These are phyloP conservation scores for Globisporangium abappressorium DNA, from an alignment of 352 stramenopile species.

Conservation along the genomic window DNA sequence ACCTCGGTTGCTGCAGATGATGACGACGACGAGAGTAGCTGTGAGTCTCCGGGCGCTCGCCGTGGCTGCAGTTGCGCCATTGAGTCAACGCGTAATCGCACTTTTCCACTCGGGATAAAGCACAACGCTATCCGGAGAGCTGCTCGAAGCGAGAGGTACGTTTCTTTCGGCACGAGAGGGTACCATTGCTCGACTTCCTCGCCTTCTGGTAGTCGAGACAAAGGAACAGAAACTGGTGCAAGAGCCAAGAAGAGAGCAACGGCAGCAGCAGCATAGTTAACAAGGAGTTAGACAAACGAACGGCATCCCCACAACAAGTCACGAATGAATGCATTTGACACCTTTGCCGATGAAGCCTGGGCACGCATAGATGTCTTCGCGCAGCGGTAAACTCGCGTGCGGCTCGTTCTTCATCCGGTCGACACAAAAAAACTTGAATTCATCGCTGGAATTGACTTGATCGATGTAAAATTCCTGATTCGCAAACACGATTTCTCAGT, in stretches of 20 bases:
- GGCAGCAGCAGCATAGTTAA: background rate
- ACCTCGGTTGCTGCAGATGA: conserved; percentile 23
- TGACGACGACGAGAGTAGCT: conserved; percentile 16
- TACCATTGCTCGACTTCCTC: conserved; percentile 88
- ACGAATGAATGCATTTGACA: conserved; percentile 8
- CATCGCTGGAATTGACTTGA: conserved; percentile 54
- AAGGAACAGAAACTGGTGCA: conserved; percentile 47
- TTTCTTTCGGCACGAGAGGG: conserved; percentile 53
- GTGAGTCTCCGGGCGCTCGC: conserved; percentile 3
- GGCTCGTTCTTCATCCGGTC: conserved; percentile 57
- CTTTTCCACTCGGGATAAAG: conserved; percentile 46
- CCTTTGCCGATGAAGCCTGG: conserved; percentile 78
- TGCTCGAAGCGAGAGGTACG: conserved; percentile 43
- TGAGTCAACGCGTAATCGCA: conserved; percentile 16
- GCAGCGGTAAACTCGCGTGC: conserved; percentile 36
- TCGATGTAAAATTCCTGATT: conserved; percentile 73
- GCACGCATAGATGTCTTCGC: conserved; percentile 38
- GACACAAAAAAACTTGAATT: conserved; percentile 67
- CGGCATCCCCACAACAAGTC: background rate
- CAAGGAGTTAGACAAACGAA: background rate
- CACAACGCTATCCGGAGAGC: conserved; percentile 72
- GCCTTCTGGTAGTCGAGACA: conserved; percentile 61
- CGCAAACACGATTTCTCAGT: background rate
- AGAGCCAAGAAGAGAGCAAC: background rate
- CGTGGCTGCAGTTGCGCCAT: conserved; percentile 21